These are phyloP conservation scores for Fusarium nelsonii DNA, from an alignment of 2,329 filamentous ascomycete species.

Conservation along the genomic window DNA sequence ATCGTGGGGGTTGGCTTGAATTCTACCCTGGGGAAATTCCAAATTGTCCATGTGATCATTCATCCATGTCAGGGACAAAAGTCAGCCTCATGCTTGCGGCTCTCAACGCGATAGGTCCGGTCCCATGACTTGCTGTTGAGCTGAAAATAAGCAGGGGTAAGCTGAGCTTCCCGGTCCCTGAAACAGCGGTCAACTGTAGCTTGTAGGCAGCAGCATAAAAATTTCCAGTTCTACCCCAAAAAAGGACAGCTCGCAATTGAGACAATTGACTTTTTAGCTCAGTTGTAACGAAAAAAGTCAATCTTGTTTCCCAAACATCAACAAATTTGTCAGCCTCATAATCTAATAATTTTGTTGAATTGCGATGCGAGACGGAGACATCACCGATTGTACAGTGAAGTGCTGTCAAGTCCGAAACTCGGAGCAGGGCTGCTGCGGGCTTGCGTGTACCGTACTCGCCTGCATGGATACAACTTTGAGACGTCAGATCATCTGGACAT, in stretches of 20 bases:
- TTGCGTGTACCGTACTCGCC: not conserved
- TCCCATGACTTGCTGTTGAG: constrained; percentile 15
- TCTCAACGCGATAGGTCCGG: constrained; percentile 25
- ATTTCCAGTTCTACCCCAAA: not conserved
- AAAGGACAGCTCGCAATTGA: not conserved
- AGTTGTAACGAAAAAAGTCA: not conserved
- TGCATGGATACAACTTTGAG: not conserved
- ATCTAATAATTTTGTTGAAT: not conserved
- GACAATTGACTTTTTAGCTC: constrained; percentile 1
- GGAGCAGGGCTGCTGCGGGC: not conserved
- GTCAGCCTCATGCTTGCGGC: constrained; percentile 31
- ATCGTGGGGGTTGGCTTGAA: constrained; percentile 25
- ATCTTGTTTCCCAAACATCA: not conserved
- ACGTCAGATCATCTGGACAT: constrained; percentile 6
- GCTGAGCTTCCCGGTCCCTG: constrained; percentile 7
- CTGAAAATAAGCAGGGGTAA: constrained; percentile 34
- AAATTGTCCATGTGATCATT: constrained; percentile 25
- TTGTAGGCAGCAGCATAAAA: constrained; percentile 27
- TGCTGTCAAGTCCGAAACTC: not conserved
- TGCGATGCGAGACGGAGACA: not conserved
- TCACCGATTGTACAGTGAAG: not conserved
- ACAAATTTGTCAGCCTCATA: not conserved
- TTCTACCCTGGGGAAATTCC: constrained; percentile 1
- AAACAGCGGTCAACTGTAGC: constrained; percentile 32
- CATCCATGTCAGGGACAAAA: constrained; percentile 33